Conservation (phyloP, 352 stramenopile species). For the Thalassiosira exigua region DNA sequence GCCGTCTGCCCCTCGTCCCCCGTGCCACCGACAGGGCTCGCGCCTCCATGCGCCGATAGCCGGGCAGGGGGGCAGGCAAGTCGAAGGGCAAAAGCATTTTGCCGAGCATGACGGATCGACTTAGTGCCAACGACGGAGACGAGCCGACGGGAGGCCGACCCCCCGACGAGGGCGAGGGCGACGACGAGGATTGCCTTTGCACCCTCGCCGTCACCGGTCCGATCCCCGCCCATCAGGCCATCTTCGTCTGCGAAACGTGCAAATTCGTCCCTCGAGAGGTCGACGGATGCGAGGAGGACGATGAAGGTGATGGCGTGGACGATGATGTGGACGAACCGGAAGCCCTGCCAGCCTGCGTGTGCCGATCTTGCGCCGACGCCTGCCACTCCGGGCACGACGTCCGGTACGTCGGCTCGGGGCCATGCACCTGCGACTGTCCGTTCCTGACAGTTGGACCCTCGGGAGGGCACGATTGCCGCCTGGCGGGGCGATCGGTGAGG, state of each 20-base stretch:
- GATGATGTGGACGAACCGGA: slow-evolving; percentile 2
- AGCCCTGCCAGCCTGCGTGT: slow-evolving; percentile 39
- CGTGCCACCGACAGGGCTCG: too few relatives aligned
- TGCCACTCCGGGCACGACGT: slow-evolving; percentile 49
- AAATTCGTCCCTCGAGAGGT: background rate
- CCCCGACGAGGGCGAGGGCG: background rate
- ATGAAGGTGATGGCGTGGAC: slow-evolving; percentile 2
- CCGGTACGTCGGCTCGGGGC: slow-evolving; percentile 37
- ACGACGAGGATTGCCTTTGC: slow-evolving; percentile 21
- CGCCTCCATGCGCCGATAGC: too few relatives aligned
- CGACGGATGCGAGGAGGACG: slow-evolving; percentile 14
- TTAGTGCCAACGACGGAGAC: too few relatives aligned
- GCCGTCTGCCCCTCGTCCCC: too few relatives aligned
- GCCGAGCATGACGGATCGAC: too few relatives aligned
- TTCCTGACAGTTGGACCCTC: background rate
- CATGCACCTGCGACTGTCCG: slow-evolving; percentile 54
- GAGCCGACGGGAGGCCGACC: too few relatives aligned
- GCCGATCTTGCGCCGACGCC: slow-evolving; percentile 49
- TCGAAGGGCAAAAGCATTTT: too few relatives aligned
- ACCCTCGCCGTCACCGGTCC: slow-evolving; percentile 67
- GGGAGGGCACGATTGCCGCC: slow-evolving; percentile 13
- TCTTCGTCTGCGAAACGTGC: slow-evolving; percentile 69
- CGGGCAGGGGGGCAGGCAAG: too few relatives aligned
- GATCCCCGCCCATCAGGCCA: slow-evolving; percentile 56
- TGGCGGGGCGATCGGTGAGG: slow-evolving; percentile 13